Evolutionary conservation across 495 filamentous ascomycete species (phyloP).

Genomic region (Xylaria acuta): DNA sequence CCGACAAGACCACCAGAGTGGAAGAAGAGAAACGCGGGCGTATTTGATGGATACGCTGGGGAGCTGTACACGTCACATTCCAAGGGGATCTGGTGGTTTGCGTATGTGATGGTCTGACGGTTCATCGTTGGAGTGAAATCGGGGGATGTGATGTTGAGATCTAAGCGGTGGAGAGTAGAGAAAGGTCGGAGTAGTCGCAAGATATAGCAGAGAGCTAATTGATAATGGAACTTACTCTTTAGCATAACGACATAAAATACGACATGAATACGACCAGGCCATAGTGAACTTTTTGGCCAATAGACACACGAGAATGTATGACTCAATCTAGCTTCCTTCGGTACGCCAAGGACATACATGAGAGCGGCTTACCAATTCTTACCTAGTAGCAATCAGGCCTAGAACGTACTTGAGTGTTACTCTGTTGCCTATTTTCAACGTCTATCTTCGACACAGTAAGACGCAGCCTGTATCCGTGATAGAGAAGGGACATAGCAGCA

Average conservation of each 20-base stretch:
- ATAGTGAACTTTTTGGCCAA: background rate
- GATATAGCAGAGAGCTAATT: background rate
- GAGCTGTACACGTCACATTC: conserved; percentile 35
- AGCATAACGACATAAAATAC: background rate
- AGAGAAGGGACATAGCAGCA: background rate
- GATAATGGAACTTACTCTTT: background rate
- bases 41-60: conserved; percentile 22
- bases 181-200: background rate
- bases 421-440: background rate
- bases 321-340: background rate
- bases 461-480: background rate
- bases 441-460: background rate
- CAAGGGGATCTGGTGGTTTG: conserved; percentile 31
- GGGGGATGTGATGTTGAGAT: background rate
- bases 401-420: background rate
- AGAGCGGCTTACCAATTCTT: background rate
- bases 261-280: background rate
- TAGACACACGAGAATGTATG: background rate
- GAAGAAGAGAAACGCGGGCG: conserved; percentile 36
- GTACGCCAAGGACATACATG: background rate
- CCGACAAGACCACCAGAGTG: conserved; percentile 34
- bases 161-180: background rate
- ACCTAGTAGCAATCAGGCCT: background rate
- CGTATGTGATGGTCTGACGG: conserved; percentile 10
- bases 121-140: background rate